These are phyloP conservation scores for Diaporthe sp. DNA, from an alignment of 2,329 filamentous ascomycete genomes.

Conservation along the genomic window DNA sequence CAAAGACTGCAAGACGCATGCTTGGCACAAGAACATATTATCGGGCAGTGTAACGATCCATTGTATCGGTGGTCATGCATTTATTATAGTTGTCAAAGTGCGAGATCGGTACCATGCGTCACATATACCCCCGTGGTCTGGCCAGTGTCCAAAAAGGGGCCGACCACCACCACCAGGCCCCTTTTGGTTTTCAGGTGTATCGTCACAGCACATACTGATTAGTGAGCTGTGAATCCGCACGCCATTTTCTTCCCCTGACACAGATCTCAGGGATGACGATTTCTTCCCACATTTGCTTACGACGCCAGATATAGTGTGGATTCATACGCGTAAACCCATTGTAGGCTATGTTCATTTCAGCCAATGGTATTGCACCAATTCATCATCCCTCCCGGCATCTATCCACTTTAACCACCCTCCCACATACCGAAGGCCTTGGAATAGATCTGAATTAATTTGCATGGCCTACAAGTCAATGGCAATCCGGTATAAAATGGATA, in stretches of 20 bases:
- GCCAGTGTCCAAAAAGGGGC: neutral
- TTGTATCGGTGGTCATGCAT: neutral
- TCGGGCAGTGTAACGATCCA: neutral
- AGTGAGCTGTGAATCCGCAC: neutral
- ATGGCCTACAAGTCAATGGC: neutral
- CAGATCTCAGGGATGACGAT: constrained; percentile 6
- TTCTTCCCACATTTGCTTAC: neutral
- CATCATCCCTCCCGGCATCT: neutral
- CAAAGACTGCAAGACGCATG: neutral
- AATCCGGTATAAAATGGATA: neutral
- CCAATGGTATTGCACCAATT: constrained; percentile 11
- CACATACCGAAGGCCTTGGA: constrained; percentile 5
- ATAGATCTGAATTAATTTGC: constrained; percentile 13
- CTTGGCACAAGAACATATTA: neutral
- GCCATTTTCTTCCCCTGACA: neutral
- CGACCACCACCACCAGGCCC: neutral
- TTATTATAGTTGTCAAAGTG: neutral
- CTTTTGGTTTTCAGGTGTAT: neutral
- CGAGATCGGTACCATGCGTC: neutral
- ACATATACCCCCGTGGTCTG: neutral
- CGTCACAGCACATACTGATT: neutral
- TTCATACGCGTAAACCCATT: constrained; percentile 5
- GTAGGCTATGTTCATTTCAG: neutral
- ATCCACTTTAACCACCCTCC: neutral
- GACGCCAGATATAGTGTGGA: constrained; percentile 5